A percentile compares a stretch with the other conserved stretches of the same genome.
Evolutionary conservation across 2,329 filamentous ascomycete species (phyloP).

Genomic region (Apiospora marii): DNA sequence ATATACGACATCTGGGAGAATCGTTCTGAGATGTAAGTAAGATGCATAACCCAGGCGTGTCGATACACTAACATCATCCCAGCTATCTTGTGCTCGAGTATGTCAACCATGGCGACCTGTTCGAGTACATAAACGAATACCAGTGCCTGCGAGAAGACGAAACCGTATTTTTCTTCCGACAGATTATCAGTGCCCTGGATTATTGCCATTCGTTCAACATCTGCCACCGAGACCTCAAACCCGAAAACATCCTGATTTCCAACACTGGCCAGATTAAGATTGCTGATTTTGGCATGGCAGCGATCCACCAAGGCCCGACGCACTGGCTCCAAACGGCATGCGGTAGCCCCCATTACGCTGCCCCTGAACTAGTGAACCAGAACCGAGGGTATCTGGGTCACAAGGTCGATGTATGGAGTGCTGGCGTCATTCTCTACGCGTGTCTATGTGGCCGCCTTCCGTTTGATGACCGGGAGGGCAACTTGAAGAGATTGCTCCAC

Average conservation of each 20-base stretch:
- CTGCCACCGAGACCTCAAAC: conserved; percentile 95
- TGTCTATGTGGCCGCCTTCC: conserved; percentile 85
- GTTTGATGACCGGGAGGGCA: conserved; percentile 69
- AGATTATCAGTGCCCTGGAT: conserved; percentile 89
- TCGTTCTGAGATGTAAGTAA: conserved; percentile 84
- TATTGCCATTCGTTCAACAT: conserved; percentile 96
- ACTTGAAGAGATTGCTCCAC: conserved; percentile 68
- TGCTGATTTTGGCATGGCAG: conserved; percentile 98
- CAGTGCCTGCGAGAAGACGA: conserved; percentile 81
- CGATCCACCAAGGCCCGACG: conserved; percentile 80
- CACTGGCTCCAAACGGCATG: conserved; percentile 88
- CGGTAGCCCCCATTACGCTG: conserved; percentile 95
- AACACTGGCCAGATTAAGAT: conserved; percentile 82
- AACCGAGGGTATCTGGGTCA: conserved; percentile 76
- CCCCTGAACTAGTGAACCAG: conserved; percentile 86
- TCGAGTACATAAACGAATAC: conserved; percentile 80
- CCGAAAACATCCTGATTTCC: conserved; percentile 93
- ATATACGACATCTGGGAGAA: conserved; percentile 99
- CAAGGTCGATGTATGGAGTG: conserved; percentile 92
- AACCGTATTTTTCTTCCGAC: conserved; percentile 85
- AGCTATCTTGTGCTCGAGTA: conserved; percentile 97
- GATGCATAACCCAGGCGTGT: not conserved
- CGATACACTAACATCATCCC: conserved; percentile 35
- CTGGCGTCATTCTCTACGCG: conserved; percentile 88
- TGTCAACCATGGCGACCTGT: conserved; percentile 80